Evolutionary conservation across 2,329 filamentous ascomycete genomes (phyloP).

Genomic region (Microsporum ferrugineum): DNA sequence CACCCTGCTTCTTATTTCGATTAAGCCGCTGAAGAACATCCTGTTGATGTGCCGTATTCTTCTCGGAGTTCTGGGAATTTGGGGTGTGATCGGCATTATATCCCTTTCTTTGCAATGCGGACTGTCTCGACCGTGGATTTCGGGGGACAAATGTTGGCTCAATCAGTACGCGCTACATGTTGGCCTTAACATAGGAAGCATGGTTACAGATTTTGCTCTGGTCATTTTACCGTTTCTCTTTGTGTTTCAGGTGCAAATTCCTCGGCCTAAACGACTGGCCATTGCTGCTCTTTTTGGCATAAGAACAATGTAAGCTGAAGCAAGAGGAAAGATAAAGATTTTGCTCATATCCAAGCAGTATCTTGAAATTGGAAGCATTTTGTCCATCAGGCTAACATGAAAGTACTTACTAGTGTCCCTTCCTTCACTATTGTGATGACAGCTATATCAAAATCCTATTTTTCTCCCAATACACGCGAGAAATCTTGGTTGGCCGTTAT

Average conservation of each 20-base stretch:
- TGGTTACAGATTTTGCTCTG: conserved; percentile 17
- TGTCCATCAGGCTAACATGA: conserved; percentile 4
- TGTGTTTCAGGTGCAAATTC: conserved; percentile 16
- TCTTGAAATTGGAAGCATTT: background rate
- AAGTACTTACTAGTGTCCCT: conserved; percentile 13
- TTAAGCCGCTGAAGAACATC: conserved; percentile 16
- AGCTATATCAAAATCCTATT: conserved; percentile 12
- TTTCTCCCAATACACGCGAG: conserved; percentile 13
- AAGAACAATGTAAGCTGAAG: conserved; percentile 15
- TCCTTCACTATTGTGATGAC: conserved; percentile 14
- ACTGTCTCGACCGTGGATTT: conserved; percentile 15
- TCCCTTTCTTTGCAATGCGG: conserved; percentile 18
- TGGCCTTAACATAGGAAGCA: conserved; percentile 14
- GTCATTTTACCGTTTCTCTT: conserved; percentile 17
- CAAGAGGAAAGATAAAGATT: background rate
- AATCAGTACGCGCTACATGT: conserved; percentile 17
- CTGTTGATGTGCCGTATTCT: conserved; percentile 14
- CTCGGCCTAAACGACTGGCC: conserved; percentile 13
- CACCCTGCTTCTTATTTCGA: conserved; percentile 17
- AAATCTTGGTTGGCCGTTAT: conserved; percentile 16
- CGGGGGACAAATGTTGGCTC: conserved; percentile 15
- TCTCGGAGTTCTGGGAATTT: conserved; percentile 13
- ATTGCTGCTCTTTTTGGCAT: conserved; percentile 17
- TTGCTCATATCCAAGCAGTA: background rate
- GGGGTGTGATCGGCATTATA: conserved; percentile 15